Evolutionary conservation across 208 protist genomes (phyloP).

Genomic region (Vickermania ingenoplastis): DNA sequence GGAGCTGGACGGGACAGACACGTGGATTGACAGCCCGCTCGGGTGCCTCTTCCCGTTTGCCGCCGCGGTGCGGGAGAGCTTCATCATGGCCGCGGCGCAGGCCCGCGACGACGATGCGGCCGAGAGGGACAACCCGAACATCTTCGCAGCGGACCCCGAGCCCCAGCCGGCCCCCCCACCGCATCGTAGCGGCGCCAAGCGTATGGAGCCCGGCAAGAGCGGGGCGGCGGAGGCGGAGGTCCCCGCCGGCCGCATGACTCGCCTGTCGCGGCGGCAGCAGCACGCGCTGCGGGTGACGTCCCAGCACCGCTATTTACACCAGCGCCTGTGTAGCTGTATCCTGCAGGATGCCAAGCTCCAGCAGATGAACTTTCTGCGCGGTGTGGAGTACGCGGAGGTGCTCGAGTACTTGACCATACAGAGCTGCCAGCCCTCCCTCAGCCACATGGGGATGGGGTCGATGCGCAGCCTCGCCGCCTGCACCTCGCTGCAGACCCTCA

Average conservation of each 20-base stretch:
- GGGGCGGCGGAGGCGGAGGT: not conserved
- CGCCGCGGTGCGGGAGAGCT: not conserved
- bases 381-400: not conserved
- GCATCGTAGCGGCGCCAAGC: not conserved
- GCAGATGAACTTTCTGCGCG: not conserved
- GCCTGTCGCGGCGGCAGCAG: not conserved
- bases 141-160: not conserved
- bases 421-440: conserved; percentile 1
- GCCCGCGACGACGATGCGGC: not conserved
- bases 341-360: not conserved
- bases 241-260: not conserved
- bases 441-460: not conserved
- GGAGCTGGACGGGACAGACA: conserved; percentile 4
- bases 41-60: conserved; percentile 2
- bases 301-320: not conserved
- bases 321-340: not conserved
- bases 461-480: not conserved
- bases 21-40: conserved; percentile 3
- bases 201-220: not conserved
- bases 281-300: not conserved
- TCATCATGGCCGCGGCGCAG: not conserved
- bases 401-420: not conserved
- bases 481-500: not conserved
- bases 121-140: not conserved
- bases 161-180: not conserved